Conservation (phyloP, 805 yeast genomes). For the Lipomyces yamadae region DNA sequence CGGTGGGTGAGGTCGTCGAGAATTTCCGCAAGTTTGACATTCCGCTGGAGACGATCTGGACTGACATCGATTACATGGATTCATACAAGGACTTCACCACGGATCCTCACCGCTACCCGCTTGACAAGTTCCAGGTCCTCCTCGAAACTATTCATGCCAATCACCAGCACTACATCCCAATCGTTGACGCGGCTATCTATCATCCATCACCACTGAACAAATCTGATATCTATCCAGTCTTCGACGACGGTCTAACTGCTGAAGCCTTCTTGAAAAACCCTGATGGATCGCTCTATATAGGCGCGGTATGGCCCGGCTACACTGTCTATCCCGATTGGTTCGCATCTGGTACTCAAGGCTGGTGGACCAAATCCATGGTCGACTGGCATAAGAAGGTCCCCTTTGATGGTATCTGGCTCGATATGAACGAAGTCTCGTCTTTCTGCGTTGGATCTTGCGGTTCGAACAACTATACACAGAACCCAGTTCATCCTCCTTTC, state of each 20-base stretch:
- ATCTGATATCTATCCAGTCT: slow-evolving; percentile 18
- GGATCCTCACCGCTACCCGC: slow-evolving; percentile 69
- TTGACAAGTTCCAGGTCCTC: slow-evolving; percentile 58
- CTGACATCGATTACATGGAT: slow-evolving; percentile 81
- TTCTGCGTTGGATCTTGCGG: slow-evolving; percentile 48
- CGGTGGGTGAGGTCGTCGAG: slow-evolving; percentile 62
- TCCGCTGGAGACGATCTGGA: slow-evolving; percentile 82
- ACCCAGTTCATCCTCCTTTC: slow-evolving; percentile 20
- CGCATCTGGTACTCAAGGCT: slow-evolving; percentile 35
- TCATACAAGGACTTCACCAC: slow-evolving; percentile 78
- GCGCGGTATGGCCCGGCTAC: slow-evolving; percentile 47
- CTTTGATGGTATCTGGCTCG: slow-evolving; percentile 61
- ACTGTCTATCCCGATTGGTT: slow-evolving; percentile 46
- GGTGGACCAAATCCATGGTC: slow-evolving; percentile 41
- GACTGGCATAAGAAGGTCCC: slow-evolving; percentile 40
- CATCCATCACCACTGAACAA: slow-evolving; percentile 14
- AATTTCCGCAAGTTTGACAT: slow-evolving; percentile 66
- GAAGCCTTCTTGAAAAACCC: slow-evolving; percentile 21
- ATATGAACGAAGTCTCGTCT: slow-evolving; percentile 62
- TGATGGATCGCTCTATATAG: slow-evolving; percentile 43
- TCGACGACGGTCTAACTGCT: slow-evolving; percentile 15
- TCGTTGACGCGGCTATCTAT: slow-evolving; percentile 27
- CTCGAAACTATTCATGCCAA: slow-evolving; percentile 69
- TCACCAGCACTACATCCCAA: slow-evolving; percentile 25
- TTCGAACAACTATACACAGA: slow-evolving; percentile 4